Conservation (phyloP, 2,329 filamentous ascomycete species). For the Epichloe gansuensis region DNA sequence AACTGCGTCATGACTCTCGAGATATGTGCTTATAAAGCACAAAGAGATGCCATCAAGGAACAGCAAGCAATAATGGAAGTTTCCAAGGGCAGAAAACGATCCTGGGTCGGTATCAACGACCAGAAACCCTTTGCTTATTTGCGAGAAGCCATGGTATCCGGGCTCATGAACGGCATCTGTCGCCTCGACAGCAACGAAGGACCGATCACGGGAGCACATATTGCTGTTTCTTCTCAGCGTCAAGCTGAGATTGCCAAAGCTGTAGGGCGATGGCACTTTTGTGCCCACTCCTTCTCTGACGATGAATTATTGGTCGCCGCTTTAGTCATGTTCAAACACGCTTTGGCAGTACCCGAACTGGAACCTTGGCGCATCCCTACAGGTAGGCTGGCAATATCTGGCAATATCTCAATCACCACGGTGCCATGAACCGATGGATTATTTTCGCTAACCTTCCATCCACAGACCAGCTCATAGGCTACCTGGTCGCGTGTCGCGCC, state of each 20-base stretch:
- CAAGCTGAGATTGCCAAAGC: slow-evolving; percentile 53
- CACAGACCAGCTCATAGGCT: slow-evolving; percentile 68
- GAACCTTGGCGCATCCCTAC: slow-evolving; percentile 68
- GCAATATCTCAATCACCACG: not conserved
- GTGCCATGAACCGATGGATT: not conserved
- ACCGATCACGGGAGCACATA: slow-evolving; percentile 49
- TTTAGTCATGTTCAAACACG: slow-evolving; percentile 82
- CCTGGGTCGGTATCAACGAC: slow-evolving; percentile 81
- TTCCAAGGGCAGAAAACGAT: slow-evolving; percentile 68
- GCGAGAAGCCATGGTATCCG: slow-evolving; percentile 85
- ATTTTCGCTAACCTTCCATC: slow-evolving; percentile 26
- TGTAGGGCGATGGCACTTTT: slow-evolving; percentile 76
- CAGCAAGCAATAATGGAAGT: slow-evolving; percentile 60
- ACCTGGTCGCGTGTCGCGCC: slow-evolving; percentile 75
- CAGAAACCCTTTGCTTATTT: slow-evolving; percentile 81
- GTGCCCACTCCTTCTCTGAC: slow-evolving; percentile 77
- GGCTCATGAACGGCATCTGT: slow-evolving; percentile 81
- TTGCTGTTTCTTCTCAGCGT: slow-evolving; percentile 55
- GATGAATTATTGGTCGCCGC: slow-evolving; percentile 82
- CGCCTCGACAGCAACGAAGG: slow-evolving; percentile 53
- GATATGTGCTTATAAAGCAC: slow-evolving; percentile 72
- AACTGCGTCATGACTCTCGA: slow-evolving; percentile 65
- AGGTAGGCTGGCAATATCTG: slow-evolving; percentile 39
- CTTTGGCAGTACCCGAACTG: slow-evolving; percentile 68
- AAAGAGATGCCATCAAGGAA: slow-evolving; percentile 63